These are phyloP conservation scores for Cadophora luteo-olivacea DNA, from an alignment of 2,329 filamentous ascomycete species.

Conservation along the genomic window DNA sequence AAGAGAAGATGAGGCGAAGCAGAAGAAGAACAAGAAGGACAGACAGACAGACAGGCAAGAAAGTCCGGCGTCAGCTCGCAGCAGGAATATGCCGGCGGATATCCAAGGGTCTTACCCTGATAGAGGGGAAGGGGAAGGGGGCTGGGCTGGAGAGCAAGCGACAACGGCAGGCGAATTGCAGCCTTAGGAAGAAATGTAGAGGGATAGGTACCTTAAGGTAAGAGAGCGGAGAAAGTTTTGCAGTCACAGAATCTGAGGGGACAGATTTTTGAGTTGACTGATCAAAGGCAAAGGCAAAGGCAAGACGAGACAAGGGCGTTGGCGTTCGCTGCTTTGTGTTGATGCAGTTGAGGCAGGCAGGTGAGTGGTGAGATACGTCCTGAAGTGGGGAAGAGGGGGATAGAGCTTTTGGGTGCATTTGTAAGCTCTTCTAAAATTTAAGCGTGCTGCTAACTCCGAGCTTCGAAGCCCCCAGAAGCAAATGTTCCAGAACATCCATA, in stretches of 20 bases:
- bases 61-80: constrained; percentile 1
- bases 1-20: constrained; percentile 12
- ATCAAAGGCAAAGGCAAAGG: not conserved
- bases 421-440: not conserved
- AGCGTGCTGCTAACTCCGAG: constrained; percentile 1
- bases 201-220: not conserved
- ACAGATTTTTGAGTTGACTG: not conserved
- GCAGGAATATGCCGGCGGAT: constrained; percentile 19
- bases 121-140: not conserved
- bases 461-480: constrained; percentile 14
- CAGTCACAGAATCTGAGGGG: not conserved
- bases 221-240: not conserved
- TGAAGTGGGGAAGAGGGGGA: not conserved
- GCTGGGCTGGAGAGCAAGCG: not conserved
- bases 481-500: constrained; percentile 2
- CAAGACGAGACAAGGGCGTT: too few species aligned
- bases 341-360: not conserved
- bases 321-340: not conserved
- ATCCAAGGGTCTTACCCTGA: constrained; percentile 13
- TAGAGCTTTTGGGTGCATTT: constrained; percentile 4
- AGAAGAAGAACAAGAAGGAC: not conserved
- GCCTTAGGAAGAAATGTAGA: constrained; percentile 8
- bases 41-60: constrained; percentile 2
- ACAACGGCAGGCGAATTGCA: not conserved
- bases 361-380: not conserved